Evolutionary conservation across 352 stramenopile genomes (phyloP).

Genomic region (Globisporangium parvum): DNA sequence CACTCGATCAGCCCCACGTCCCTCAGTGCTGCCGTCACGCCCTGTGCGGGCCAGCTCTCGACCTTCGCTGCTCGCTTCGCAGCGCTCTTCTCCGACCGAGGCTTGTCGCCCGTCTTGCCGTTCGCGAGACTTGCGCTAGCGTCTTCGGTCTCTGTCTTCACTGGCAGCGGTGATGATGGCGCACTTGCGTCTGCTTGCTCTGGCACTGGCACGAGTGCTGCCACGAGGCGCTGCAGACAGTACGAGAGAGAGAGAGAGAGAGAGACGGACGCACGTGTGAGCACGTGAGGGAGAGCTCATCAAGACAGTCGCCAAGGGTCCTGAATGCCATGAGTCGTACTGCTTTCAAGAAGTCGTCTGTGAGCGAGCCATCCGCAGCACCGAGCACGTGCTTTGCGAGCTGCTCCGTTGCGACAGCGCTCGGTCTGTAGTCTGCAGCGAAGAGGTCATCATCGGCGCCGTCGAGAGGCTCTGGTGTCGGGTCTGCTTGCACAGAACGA

Average conservation of each 20-base stretch:
- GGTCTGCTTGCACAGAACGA: constrained; percentile 3
- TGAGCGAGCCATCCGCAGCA: constrained; percentile 6
- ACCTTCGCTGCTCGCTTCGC: neutral
- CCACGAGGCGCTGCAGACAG: constrained; percentile 11
- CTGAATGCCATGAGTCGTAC: constrained; percentile 8
- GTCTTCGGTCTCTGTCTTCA: neutral
- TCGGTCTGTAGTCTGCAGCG: constrained; percentile 7
- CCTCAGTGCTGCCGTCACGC: constrained; percentile 24
- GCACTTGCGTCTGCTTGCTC: neutral
- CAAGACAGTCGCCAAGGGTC: neutral
- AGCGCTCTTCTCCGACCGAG: neutral
- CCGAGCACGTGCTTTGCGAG: constrained; percentile 6
- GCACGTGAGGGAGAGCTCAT: neutral
- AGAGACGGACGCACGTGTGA: too few relatives aligned
- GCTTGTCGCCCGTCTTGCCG: neutral
- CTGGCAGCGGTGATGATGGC: neutral
- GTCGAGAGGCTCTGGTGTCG: neutral
- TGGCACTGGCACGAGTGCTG: constrained; percentile 9
- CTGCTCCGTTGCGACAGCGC: neutral
- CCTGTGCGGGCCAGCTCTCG: constrained; percentile 21
- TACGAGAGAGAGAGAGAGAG: neutral
- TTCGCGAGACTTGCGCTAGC: neutral
- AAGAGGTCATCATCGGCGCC: constrained; percentile 1
- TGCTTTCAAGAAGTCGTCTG: constrained; percentile 49
- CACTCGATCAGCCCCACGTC: constrained; percentile 50